Evolutionary conservation across 2,329 filamentous ascomycete species (phyloP), one percentile per base, ranked within the genome.

Genomic region (Penicillium sp.): DNA sequence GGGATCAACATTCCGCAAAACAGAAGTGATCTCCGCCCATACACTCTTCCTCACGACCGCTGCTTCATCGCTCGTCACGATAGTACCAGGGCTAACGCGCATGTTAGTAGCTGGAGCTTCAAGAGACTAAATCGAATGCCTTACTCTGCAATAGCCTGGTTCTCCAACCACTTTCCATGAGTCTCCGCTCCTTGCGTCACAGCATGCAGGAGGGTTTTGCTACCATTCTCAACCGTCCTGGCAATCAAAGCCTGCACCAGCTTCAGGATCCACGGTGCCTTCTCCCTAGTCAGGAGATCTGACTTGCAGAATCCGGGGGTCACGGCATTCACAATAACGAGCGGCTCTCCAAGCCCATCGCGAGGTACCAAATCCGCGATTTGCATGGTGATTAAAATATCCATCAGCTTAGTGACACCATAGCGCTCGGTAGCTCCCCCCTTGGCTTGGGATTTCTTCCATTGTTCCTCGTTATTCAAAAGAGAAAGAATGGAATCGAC

Each of bases 271-370:
- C 39, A 56, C 49, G 58, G 58, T 37, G 39, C 58, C 33, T 56
- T 52, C 33, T 58, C 58, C 22, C 58, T 53, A 9, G 58, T 48
- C n/a, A 60, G 39, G 14, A 60, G 49, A 49, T 60, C 53, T 16
- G 58, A 60, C 50, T 60, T 60, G 54, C 66, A 69, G 14, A 69
- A 55, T 11, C 67, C 68, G 3, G 68, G 67, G 14, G 66, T 64
- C 16, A 68, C 51, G 26, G 61, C 52, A 45, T 65, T 68, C 16
- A 70, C 55, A 21, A 67, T 56, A 13, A 61, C 58, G 4, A 46
- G 39, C 1, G 58, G 58, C 6, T 45, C 46, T 16, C 58, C 52
- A n/a, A n/a, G 19, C 8, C 63, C 56, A 49, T 57, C 43, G 57
- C 52, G 45, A 16, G 57, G 50, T 6, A 49, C 47, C 2, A 57